phyloP scores from a whole-genome alignment of 2,329 filamentous ascomycete species.

The Diaporthe nobilis region DNA sequence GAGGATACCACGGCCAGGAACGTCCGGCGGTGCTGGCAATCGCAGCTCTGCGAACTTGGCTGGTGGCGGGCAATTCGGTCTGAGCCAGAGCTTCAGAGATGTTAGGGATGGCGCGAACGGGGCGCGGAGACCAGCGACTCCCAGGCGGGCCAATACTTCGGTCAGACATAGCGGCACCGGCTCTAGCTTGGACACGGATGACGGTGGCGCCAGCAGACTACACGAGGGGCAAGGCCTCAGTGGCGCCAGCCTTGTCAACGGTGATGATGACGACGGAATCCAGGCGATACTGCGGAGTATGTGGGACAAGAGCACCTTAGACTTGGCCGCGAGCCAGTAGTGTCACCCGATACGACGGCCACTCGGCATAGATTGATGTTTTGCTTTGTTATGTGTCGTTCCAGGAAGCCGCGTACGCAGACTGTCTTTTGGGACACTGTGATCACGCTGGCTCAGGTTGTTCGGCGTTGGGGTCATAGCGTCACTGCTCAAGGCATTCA shows the following conservation, averaged over 20 bases:
- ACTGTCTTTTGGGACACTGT: background rate
- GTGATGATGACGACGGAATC: slow-evolving; percentile 65
- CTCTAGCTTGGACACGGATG: slow-evolving; percentile 63
- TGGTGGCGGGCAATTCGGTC: slow-evolving; percentile 50
- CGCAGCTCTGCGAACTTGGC: slow-evolving; percentile 49
- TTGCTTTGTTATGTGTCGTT: background rate
- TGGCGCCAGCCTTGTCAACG: slow-evolving; percentile 64
- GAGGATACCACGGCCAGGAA: slow-evolving; percentile 61
- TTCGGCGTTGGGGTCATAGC: slow-evolving; percentile 30
- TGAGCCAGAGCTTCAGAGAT: slow-evolving; percentile 56
- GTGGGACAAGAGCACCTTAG: slow-evolving; percentile 71
- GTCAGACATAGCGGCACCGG: slow-evolving; percentile 45
- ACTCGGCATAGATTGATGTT: background rate
- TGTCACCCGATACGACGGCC: slow-evolving; percentile 46
- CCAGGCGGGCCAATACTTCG: slow-evolving; percentile 39
- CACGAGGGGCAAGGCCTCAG: slow-evolving; percentile 59
- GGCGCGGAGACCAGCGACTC: slow-evolving; percentile 34
- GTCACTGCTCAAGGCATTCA: background rate
- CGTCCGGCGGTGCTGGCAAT: slow-evolving; percentile 40
- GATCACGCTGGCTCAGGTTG: slow-evolving; percentile 17
- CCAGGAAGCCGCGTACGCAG: background rate
- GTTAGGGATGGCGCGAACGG: slow-evolving; percentile 33
- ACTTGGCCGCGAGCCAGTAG: slow-evolving; percentile 68
- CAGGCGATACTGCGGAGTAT: slow-evolving; percentile 68
- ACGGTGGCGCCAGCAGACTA: slow-evolving; percentile 52